Conservation (phyloP, 495 filamentous ascomycete genomes). For the Hypoxylon subgilvum region DNA sequence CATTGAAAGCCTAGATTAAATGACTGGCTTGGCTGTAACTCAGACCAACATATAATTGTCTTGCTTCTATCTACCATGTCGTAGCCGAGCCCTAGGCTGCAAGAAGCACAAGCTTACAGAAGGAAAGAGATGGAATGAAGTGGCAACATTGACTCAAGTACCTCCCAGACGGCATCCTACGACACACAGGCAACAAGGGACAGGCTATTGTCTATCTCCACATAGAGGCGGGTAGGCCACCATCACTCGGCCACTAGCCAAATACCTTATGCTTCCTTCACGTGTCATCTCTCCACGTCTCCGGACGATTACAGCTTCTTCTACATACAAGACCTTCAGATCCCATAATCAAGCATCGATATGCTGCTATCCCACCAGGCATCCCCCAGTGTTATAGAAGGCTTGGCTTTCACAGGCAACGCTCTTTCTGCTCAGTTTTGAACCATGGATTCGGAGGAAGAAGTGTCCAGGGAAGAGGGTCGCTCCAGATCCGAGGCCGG, state of each 20-base stretch:
- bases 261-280: not conserved
- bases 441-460: conserved; percentile 16
- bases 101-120: not conserved
- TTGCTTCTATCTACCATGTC: too few species aligned
- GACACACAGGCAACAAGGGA: conserved; percentile 1
- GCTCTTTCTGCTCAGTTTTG: not conserved
- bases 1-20: too few species aligned
- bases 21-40: too few species aligned
- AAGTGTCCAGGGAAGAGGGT: not conserved
- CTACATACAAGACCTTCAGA: not conserved
- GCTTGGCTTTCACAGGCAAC: not conserved
- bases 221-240: not conserved
- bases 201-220: not conserved
- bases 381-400: not conserved
- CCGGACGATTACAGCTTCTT: too few species aligned
- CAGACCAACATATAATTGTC: too few species aligned
- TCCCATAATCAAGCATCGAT: conserved; percentile 1
- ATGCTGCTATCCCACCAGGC: not conserved
- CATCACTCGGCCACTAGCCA: not conserved
- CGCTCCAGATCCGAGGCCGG: not conserved
- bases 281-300: not conserved
- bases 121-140: conserved; percentile 14
- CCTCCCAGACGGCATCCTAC: too few species aligned
- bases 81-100: not conserved
- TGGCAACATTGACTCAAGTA: not conserved